Evolutionary conservation across 345 rosid genomes (phyloP), one percentile per base, ranked within the genome.

Genomic region (Citrus unshiu): DNA sequence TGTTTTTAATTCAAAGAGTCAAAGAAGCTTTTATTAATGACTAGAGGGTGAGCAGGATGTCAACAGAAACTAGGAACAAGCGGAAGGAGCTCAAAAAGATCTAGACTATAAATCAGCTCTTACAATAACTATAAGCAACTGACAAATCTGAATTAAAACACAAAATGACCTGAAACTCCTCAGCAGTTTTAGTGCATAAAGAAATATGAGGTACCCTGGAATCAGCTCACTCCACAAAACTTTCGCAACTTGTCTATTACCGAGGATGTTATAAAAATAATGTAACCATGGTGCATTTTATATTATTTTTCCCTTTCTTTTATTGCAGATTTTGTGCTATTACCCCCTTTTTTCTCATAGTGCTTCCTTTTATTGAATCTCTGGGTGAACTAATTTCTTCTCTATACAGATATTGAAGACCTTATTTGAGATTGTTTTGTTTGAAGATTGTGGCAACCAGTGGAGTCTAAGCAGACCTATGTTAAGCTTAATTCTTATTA

Each of bases 401-500:
- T 68, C 29, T 72, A 69, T 83, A 67, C 89, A 96, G 99, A 92
- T 95, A 83, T 77, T 95, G 88, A 95, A 93, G 91, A 90, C 98
- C 13, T 86, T 95, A 68, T 93, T 95, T 76, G 99, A 95, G 87
- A 92, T 95, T 69, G 97, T 95, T 75, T 83, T 95, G 66, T 95
- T 93, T 68, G 99, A 95, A 87, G 99, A 95, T 71, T 93, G 98
- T 84, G 92, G 96, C 79, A 95, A 92, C 77, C 98, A 93, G 67
- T 95, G 99, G 99, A 95, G 99, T 86, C 97, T 95, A 72, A 95
- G 99, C 89, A 91, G 99, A 77, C 99, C 99, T 34, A 93, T 95
- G 96, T 85, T 95, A 83, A 92, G 98, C 86, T 87, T 95, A 85
- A 90, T 93, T 85, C 95, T 96, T 78, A 88, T 96, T 56, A 93